Conservation (phyloP, 75 land plant genomes). For the Pinus albicaulis region DNA sequence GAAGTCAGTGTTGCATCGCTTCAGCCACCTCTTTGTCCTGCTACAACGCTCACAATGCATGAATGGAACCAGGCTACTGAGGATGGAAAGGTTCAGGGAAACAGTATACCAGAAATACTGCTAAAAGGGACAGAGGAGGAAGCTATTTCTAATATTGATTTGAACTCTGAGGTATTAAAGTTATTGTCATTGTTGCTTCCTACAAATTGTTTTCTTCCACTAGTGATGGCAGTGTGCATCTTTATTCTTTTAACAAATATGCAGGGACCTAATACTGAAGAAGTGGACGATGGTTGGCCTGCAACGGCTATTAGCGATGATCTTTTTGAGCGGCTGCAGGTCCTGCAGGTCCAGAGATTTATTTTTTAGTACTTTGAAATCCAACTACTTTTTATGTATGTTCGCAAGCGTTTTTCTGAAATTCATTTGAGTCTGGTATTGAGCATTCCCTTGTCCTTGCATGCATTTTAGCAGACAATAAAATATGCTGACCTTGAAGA, state of each 20-base stretch:
- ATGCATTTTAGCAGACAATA: constrained; percentile 32
- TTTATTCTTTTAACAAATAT: background rate
- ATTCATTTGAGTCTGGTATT: background rate
- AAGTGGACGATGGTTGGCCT: background rate
- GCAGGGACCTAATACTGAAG: background rate
- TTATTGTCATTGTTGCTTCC: background rate
- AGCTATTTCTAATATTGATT: background rate
- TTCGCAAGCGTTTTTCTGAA: background rate
- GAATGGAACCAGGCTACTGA: background rate
- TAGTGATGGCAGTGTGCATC: background rate
- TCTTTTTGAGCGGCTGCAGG: background rate
- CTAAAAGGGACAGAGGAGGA: constrained; percentile 9
- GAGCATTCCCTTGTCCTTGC: background rate
- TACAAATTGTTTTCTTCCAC: background rate
- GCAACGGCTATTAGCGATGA: background rate
- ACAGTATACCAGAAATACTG: background rate
- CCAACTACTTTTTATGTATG: background rate
- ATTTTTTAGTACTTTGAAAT: background rate
- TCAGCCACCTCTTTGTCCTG: background rate
- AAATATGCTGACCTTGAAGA: constrained; percentile 62
- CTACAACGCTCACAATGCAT: background rate
- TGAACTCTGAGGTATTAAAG: background rate
- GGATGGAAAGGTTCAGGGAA: constrained; percentile 6
- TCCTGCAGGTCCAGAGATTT: constrained; percentile 8
- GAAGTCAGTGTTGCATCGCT: background rate